Conservation (phyloP, 345 rosid genomes). For the Atalantia buxifolia region DNA sequence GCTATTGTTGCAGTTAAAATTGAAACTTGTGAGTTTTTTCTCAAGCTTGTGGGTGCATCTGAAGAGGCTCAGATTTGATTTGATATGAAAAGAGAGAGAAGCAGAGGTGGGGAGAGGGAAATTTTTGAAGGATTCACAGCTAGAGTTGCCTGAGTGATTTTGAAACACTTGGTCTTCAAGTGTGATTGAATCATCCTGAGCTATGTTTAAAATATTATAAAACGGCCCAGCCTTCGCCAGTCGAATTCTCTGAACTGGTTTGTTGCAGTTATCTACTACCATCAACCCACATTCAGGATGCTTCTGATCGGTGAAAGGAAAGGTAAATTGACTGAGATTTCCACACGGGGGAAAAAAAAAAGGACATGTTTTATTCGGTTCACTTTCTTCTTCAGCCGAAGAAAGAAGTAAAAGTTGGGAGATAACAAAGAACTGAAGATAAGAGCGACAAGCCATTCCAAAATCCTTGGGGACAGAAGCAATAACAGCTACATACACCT, state of each 20-base stretch:
- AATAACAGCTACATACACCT: background rate
- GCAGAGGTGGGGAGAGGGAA: slow-evolving; percentile 29
- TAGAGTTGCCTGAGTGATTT: background rate
- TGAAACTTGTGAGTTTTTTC: background rate
- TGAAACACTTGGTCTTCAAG: slow-evolving; percentile 19
- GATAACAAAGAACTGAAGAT: background rate
- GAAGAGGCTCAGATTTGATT: background rate
- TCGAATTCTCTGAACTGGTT: slow-evolving; percentile 17
- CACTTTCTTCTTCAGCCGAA: background rate
- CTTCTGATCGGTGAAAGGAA: slow-evolving; percentile 16
- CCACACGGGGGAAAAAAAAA: background rate
- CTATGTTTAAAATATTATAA: slow-evolving; percentile 25
- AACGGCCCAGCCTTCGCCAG: slow-evolving; percentile 20
- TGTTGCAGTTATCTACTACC: slow-evolving; percentile 24
- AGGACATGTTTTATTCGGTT: background rate
- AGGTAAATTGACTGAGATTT: background rate
- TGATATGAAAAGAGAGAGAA: slow-evolving; percentile 12
- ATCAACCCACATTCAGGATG: slow-evolving; percentile 30
- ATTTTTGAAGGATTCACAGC: slow-evolving; percentile 24
- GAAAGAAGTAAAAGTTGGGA: background rate
- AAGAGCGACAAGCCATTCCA: background rate
- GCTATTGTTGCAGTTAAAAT: background rate
- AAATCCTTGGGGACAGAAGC: background rate
- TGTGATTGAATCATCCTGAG: slow-evolving; percentile 20
- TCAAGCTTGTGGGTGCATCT: slow-evolving; percentile 17